A percentile compares a stretch with the other conserved stretches of the same genome.
These are phyloP conservation scores for Saraca asoca DNA, from an alignment of 331 rosid genomes.

Conservation along the genomic window DNA sequence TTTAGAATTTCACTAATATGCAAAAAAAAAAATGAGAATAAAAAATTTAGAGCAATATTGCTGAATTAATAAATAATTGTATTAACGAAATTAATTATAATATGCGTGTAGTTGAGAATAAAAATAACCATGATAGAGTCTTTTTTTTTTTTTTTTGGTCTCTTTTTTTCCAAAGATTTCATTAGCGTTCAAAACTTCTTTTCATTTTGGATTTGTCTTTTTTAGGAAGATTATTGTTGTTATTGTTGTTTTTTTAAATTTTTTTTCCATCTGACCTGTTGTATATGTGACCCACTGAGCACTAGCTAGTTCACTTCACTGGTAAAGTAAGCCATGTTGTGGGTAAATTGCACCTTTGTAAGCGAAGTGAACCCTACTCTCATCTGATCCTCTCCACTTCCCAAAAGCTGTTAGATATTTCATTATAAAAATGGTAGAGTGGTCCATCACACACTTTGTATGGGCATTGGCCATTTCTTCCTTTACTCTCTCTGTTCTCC, in stretches of 20 bases:
- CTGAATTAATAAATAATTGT: too few species aligned
- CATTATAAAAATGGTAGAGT: conserved; percentile 64
- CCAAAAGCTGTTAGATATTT: conserved; percentile 58
- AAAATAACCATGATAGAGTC: too few species aligned
- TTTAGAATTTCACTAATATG: too few species aligned
- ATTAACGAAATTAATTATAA: too few species aligned
- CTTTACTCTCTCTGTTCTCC: conserved; percentile 23
- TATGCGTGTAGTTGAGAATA: too few species aligned
- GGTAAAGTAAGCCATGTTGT: conserved; percentile 60
- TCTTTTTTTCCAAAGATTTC: background rate
- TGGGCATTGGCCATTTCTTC: conserved; percentile 35
- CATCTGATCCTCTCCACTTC: conserved; percentile 5
- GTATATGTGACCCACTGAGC: conserved; percentile 72
- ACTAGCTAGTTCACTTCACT: conserved; percentile 39
- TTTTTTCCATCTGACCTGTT: conserved; percentile 50
- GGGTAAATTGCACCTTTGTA: conserved; percentile 46
- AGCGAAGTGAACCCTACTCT: conserved; percentile 59
- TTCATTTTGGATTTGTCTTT: conserved; percentile 32
- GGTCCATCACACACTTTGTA: conserved; percentile 65
- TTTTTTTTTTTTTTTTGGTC: conserved; percentile 7
- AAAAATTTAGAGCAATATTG: too few species aligned
- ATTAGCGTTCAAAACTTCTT: conserved; percentile 10
- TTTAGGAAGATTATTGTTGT: conserved; percentile 46
- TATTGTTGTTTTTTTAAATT: too few species aligned
- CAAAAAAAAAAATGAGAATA: too few species aligned